Base-by-base conservation (phyloP, 2,329 filamentous ascomycete species). In the Rhytidhysteron rufulum region DNA sequence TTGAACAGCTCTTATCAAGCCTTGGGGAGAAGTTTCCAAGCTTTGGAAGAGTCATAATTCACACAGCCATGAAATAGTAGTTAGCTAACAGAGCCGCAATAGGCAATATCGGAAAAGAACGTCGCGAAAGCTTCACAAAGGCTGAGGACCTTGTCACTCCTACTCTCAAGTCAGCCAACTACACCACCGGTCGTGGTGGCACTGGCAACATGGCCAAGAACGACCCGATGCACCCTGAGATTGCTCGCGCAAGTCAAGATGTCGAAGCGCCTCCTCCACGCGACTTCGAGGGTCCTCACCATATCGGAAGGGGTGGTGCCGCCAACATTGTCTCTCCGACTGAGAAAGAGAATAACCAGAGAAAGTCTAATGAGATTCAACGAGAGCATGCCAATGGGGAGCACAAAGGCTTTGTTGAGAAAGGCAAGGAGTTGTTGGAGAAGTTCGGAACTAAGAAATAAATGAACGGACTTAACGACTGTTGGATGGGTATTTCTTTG, bases 111-210 rank as follows among this genome's bases (percentile, higher is more conserved):
- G 65, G 57, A 41, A 63, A 63, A 31, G 62, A 66, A 19, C 60
- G 64, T 34, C 54, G 56, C 37, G 56, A 55, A 38, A 56, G 53
- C 34, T 48, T 55, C 35, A 50, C 62, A 34, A 57, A 60, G 35
- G 48, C 63, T 42, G 69, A 78, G 48, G 86, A 91, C 57, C 80
- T 95, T 48, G 72, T 83, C 55, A 95, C 89, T 1, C 90, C 90
- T 1, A 85, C 80, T 10, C 79, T 97, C 60, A 95, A 94, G 70
- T 79, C 79, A 34, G 71, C 85, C n/a, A 74, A 87, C 50, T 89
- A 91, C 60, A 95, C 90, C 16, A 96, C 90, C 3, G 90, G 90
- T 41, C 86, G 90, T 37, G 90, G 90, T 41, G 90, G 90, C 45
- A 83, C 79, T 4, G 89, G 89, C 44, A 95, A 95, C 72, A 95